Base-by-base conservation (phyloP, 768 basidiomycete genomes). In the Pholiota molesta region DNA sequence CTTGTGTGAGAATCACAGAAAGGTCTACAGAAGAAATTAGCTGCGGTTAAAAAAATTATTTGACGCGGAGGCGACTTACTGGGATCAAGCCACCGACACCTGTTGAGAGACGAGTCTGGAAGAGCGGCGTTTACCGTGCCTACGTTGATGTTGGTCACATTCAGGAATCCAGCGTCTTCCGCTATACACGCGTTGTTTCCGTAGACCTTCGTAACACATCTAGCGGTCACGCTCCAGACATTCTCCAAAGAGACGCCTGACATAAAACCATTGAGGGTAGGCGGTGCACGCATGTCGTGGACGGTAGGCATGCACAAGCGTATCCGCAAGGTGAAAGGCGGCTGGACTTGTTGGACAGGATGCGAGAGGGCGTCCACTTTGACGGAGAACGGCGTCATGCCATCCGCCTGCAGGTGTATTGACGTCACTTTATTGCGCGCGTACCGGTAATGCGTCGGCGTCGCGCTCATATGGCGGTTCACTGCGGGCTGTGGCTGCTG, bases 21-120 rank as follows among this genome's bases (percentile, higher is more conserved):
- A 80, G 71, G 66, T 77, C 85, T 87, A 63, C 66, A 67, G 63
- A 76, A 72, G 73, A 63, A 68, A 42, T 59, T 60, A 66, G 59
- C 35, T 29, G 56, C 63, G 72, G 63, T 73, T 65, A 64, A 68
- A 71, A 71, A 70, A 53, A 57, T 51, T 51, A 61, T 37, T 33
- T 28, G 47, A 35, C 52, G 62, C 61, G 53, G 61, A 62, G 52
- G 37, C 65, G 39, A 82, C 89, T 73, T 70, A 91, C 90, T 75
- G 63, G 82, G 73, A 70, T 89, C 87, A 64, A 89, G 78, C 90
- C 89, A 90, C 61, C 88, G 83, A 73, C 90, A 90, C 61, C 85
- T 79, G 68, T 72, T 85, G 53, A 93, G 76, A 16, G 79, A 73
- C 21, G 90, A 90, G 62, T 91, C 89, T 45, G 91, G 90, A 52